Base-by-base conservation (phyloP, 1,284 basidiomycete species). In the Microbotryomycetes sp. region DNA sequence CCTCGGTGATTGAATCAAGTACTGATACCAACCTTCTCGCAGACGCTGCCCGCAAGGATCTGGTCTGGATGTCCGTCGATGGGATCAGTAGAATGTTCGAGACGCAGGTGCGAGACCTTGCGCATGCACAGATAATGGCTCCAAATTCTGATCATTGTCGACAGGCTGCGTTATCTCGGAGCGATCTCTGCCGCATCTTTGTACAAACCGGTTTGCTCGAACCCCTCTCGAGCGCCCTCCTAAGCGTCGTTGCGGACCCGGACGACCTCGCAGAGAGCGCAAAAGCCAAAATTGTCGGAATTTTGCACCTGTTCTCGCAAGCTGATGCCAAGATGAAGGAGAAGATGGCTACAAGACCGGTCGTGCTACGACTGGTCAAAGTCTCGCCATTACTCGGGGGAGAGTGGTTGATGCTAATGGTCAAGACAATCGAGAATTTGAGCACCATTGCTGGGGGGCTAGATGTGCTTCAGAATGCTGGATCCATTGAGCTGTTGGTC, bases 181-280 rank as follows among this genome's bases (percentile, higher is more conserved):
- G 94, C 73, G 94, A 97, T 76, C 97, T 97, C 74, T 97, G 93
- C 73, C 84, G 94, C 18, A 96, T 97, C 89, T 93, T 97, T 77
- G 91, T 96, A 30, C 83, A 91, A 26, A 94, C 97, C 76, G 93
- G 93, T 18, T 80, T 97, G 5, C 80, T 97, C 41, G 93, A 97
- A 68, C 94, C 94, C 0, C 78, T 98, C 1, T 91, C 92, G 0
- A 86, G 87, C 0, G 92, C 93, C 0, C 76, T 98, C 45, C 79
- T 94, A 56, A 88, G 89, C 68, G 88, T 97, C 57, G 88, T 93
- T 80, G 82, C 83, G 3, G 87, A 83, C 66, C 82, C 83, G 21
- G 85, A 84, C 56, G 80, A 83, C 16, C 76, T 83, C 3, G 71
- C 71, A 2, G 71, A 74, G 35, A 83, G 85, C 2, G 79, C 82